phyloP scores from a whole-genome alignment of 345 rosid genomes.

The Cardiospermum halicacabum region DNA sequence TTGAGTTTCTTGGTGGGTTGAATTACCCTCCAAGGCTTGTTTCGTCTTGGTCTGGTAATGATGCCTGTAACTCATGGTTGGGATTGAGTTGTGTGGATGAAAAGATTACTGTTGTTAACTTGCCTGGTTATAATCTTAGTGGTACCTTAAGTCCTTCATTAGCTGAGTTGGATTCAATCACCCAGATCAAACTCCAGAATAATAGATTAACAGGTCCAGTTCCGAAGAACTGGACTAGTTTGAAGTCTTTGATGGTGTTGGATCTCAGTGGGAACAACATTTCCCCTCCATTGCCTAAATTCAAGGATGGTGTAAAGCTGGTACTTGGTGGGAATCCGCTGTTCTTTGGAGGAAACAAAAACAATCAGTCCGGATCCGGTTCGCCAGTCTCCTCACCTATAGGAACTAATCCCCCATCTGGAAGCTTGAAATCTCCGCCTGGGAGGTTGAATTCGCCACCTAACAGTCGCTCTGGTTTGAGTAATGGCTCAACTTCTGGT shows the following conservation, averaged over 20 bases:
- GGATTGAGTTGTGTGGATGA: slow-evolving; percentile 40
- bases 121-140: slow-evolving; percentile 46
- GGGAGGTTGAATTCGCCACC: slow-evolving; percentile 19
- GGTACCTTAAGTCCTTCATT: slow-evolving; percentile 65
- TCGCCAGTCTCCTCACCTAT: slow-evolving; percentile 10
- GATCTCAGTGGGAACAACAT: slow-evolving; percentile 57
- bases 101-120: slow-evolving; percentile 31
- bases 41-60: slow-evolving; percentile 53
- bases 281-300: slow-evolving; percentile 54
- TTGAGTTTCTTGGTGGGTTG: slow-evolving; percentile 53
- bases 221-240: slow-evolving; percentile 55
- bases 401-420: slow-evolving; percentile 24
- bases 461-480: slow-evolving; percentile 5
- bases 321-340: slow-evolving; percentile 40
- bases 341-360: too few relatives aligned
- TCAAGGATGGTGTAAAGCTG: slow-evolving; percentile 28
- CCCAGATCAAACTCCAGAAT: slow-evolving; percentile 37
- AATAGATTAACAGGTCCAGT: slow-evolving; percentile 46
- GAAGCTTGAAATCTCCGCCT: slow-evolving; percentile 21
- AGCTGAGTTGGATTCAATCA: slow-evolving; percentile 41
- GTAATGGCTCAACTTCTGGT: slow-evolving; percentile 17
- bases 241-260: slow-evolving; percentile 43
- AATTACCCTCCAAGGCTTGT: slow-evolving; percentile 54
- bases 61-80: slow-evolving; percentile 62
- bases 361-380: too few relatives aligned